Evolutionary conservation across 768 basidiomycete species (phyloP).

Genomic region (Boletus tomentosulus): DNA sequence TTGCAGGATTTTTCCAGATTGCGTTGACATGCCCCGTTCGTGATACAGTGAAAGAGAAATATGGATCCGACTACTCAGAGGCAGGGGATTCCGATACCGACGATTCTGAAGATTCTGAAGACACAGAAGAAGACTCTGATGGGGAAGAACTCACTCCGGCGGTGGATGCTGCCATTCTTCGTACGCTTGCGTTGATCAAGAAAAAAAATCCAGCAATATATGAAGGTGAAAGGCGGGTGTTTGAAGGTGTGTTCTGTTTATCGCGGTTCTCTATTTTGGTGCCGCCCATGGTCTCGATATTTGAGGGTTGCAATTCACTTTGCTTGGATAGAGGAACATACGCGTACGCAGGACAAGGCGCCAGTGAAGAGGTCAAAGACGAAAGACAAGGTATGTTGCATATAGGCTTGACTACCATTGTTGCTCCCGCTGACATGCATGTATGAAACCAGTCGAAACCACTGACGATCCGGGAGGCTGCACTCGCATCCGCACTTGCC

Average conservation of each 20-base stretch:
- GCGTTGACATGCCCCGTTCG: background rate
- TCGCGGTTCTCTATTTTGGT: background rate
- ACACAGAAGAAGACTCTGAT: conserved; percentile 88
- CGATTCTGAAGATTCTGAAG: conserved; percentile 57
- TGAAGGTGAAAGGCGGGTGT: conserved; percentile 61
- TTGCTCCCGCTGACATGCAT: background rate
- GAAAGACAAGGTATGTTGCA: conserved; percentile 49
- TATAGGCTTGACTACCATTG: background rate
- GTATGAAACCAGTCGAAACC: conserved; percentile 53
- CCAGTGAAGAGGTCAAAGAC: conserved; percentile 23
- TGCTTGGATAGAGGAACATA: conserved; percentile 57
- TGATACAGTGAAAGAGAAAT: conserved; percentile 75
- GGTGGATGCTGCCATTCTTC: conserved; percentile 89
- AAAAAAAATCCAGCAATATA: conserved; percentile 85
- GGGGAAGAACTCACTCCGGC: conserved; percentile 93
- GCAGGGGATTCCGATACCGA: conserved; percentile 22
- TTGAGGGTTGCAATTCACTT: background rate
- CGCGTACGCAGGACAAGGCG: conserved; percentile 34
- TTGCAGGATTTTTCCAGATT: background rate
- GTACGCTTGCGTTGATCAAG: conserved; percentile 83
- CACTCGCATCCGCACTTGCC: conserved; percentile 58
- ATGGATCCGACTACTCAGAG: conserved; percentile 65
- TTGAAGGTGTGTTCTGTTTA: conserved; percentile 58
- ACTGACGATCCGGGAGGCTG: conserved; percentile 69
- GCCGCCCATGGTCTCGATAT: background rate